These are phyloP conservation scores for Mycena polygramma DNA, from an alignment of 768 basidiomycete genomes.

Conservation along the genomic window DNA sequence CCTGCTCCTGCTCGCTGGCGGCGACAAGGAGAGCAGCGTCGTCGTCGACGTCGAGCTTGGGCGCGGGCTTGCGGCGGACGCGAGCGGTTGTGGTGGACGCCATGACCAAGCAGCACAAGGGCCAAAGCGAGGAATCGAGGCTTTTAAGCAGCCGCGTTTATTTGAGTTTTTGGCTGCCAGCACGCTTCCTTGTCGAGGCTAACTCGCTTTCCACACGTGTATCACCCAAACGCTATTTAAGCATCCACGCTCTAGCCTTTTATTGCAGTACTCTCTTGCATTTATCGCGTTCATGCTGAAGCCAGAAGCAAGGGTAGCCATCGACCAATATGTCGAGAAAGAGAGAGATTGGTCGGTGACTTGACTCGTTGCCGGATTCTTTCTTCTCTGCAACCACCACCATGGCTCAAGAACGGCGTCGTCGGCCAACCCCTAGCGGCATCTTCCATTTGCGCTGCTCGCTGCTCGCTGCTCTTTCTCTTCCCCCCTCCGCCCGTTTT, in stretches of 20 bases:
- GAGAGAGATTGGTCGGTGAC: background rate
- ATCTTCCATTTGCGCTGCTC: background rate
- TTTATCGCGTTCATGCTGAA: background rate
- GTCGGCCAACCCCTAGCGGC: background rate
- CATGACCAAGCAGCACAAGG: background rate
- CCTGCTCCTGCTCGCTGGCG: background rate
- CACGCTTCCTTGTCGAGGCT: background rate
- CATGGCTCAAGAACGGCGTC: background rate
- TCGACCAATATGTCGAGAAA: background rate
- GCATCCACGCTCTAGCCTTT: background rate
- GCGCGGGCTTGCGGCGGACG: slow-evolving; percentile 30
- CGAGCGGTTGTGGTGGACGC: background rate
- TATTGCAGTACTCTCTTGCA: background rate
- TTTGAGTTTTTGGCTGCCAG: background rate
- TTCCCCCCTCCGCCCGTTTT: background rate
- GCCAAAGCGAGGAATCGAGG: background rate
- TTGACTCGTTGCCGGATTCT: background rate
- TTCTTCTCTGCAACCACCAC: background rate
- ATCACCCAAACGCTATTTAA: no score
- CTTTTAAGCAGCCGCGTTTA: background rate
- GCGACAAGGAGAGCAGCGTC: background rate
- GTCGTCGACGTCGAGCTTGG: slow-evolving; percentile 13
- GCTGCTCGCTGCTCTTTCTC: background rate
- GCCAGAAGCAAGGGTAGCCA: background rate
- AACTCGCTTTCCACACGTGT: no score